Evolutionary conservation across 371 early-diverging fungal genomes (phyloP).

Genomic region (Mucor velutinosus): DNA sequence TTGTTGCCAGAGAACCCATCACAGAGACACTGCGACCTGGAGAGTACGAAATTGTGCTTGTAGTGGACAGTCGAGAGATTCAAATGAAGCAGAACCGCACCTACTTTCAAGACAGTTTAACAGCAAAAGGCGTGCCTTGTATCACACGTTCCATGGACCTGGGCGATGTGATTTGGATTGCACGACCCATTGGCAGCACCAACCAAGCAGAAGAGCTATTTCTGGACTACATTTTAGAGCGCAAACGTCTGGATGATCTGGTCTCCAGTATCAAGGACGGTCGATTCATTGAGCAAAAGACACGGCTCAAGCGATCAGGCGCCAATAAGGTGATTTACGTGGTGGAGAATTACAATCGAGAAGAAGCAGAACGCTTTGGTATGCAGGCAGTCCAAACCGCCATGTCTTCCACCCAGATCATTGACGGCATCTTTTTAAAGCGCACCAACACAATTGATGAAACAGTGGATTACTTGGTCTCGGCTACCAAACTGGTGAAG

Average conservation of each 20-base stretch:
- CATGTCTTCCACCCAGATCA: conserved; percentile 68
- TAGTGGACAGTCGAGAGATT: conserved; percentile 88
- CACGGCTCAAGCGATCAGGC: conserved; percentile 72
- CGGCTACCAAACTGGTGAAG: conserved; percentile 57
- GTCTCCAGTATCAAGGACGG: conserved; percentile 93
- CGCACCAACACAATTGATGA: conserved; percentile 72
- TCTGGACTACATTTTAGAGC: conserved; percentile 86
- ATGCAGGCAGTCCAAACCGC: conserved; percentile 67
- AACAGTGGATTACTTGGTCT: conserved; percentile 73
- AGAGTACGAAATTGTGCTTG: conserved; percentile 71
- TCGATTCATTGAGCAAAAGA: conserved; percentile 95
- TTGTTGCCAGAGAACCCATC: not conserved
- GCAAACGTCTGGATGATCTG: conserved; percentile 95
- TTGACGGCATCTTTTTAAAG: conserved; percentile 77
- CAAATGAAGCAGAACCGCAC: conserved; percentile 66
- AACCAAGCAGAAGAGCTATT: conserved; percentile 68
- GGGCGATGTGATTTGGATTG: conserved; percentile 93
- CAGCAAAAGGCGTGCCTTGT: conserved; percentile 53
- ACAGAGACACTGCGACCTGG: conserved; percentile 38
- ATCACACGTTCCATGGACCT: conserved; percentile 71
- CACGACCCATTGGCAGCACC: conserved; percentile 48
- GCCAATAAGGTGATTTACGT: conserved; percentile 79
- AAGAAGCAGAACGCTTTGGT: conserved; percentile 53
- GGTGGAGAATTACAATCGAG: conserved; percentile 73
- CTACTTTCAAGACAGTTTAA: conserved; percentile 71